Percentiles rank a stretch among this genome's conserved stretches.
phyloP scores from a whole-genome alignment of 164 flowering plant species.

The Saururus chinensis region DNA sequence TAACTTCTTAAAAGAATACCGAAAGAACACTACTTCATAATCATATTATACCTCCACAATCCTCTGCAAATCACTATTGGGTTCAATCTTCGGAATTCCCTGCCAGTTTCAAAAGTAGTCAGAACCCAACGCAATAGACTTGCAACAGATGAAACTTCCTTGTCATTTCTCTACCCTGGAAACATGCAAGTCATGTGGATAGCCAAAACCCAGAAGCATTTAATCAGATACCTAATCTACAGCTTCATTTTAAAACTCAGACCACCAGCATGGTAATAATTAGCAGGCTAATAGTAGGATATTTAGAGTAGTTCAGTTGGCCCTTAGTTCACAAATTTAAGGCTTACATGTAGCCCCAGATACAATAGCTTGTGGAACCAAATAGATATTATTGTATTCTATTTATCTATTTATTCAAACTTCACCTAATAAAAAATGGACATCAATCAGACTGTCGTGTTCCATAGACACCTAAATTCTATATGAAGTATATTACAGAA shows the following conservation, averaged over 20 bases:
- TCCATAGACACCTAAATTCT: too few relatives aligned
- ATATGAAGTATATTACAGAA: too few relatives aligned
- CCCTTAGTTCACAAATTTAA: background rate
- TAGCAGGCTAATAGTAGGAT: background rate
- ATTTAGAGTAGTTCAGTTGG: background rate
- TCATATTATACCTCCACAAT: conserved; percentile 60
- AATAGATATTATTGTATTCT: too few relatives aligned
- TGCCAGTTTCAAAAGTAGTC: conserved; percentile 12
- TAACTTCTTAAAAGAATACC: background rate
- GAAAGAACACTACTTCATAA: background rate
- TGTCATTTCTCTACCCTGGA: background rate
- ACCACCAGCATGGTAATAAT: background rate
- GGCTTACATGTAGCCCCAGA: too few relatives aligned
- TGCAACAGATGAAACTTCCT: background rate
- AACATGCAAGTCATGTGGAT: background rate
- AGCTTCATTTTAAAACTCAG: background rate
- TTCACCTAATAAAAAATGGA: too few relatives aligned
- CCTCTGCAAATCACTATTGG: conserved; percentile 77
- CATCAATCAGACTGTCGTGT: too few relatives aligned
- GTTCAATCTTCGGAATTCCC: conserved; percentile 89
- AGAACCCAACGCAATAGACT: background rate
- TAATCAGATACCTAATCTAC: background rate
- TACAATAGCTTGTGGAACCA: too few relatives aligned
- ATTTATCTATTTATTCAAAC: too few relatives aligned
- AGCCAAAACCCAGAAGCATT: background rate